Percentiles rank a stretch among this genome's conserved stretches.
phyloP scores from a whole-genome alignment of 2,329 filamentous ascomycete species.

The Coniochaeta prunicola region DNA sequence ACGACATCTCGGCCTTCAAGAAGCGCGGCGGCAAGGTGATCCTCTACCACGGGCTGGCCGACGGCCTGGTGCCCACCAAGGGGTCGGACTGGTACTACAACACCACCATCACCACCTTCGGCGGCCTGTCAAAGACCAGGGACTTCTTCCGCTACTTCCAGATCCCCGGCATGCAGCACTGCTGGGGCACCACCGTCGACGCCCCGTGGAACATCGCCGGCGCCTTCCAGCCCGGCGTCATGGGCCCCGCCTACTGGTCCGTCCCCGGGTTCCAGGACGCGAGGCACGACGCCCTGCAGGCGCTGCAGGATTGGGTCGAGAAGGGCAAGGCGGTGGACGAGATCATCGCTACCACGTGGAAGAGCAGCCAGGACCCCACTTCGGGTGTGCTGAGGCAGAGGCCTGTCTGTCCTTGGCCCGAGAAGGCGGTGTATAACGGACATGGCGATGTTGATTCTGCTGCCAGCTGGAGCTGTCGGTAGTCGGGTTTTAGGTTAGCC shows the following conservation, averaged over 20 bases:
- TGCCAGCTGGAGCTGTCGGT: conserved; percentile 7
- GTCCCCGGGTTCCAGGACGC: conserved; percentile 27
- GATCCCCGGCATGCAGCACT: conserved; percentile 45
- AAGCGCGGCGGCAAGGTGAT: conserved; percentile 31
- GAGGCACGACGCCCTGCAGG: conserved; percentile 26
- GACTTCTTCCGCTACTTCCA: conserved; percentile 44
- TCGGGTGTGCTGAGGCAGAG: conserved; percentile 15
- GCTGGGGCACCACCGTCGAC: conserved; percentile 20
- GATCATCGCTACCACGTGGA: conserved; percentile 15
- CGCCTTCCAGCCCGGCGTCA: conserved; percentile 17
- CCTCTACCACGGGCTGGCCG: conserved; percentile 32
- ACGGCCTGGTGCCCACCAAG: conserved; percentile 25
- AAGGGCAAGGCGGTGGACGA: conserved; percentile 13
- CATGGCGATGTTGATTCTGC: conserved; percentile 5
- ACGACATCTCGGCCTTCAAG: conserved; percentile 20
- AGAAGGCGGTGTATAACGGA: conserved; percentile 8
- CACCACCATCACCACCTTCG: conserved; percentile 14
- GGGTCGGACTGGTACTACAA: conserved; percentile 24
- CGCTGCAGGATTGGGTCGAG: conserved; percentile 30
- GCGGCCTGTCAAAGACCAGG: conserved; percentile 15
- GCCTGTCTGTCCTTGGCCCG: conserved; percentile 18
- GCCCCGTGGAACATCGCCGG: conserved; percentile 28
- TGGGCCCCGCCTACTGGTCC: conserved; percentile 19
- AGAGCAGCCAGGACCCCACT: conserved; percentile 4
- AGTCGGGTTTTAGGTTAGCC: not conserved